Base-by-base conservation (phyloP, 306 rosid species). In the Malus orientalis region DNA sequence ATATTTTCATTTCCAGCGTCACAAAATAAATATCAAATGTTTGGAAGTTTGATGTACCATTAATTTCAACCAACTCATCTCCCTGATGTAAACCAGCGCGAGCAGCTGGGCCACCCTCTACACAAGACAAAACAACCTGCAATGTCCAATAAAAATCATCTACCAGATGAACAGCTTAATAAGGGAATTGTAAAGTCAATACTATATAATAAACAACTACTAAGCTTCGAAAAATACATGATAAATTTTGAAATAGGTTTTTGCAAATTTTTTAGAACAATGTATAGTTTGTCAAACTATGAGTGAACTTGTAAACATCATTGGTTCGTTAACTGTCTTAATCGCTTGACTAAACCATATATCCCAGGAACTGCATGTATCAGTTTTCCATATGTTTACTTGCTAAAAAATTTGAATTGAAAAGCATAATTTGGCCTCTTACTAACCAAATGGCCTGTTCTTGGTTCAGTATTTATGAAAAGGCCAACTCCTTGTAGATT, bases 11-110 rank as follows among this genome's bases (percentile, higher is more conserved):
- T 71, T 71, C 1, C 75, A 51, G 64, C 47, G 2, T 53, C 4
- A 20, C 22, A 53, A 71, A 47, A 40, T 14, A 70, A 69, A 32
- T 6, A 49, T 40, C 45, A 78, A 72, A 70, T 69, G 71, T 27
- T 79, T 76, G 19, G 20, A 61, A 36, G 27, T 27, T 11, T 69
- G 57, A 66, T 15, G n/a, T 74, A 95, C 98, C 98, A 65, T 95
- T 89, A 77, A 95, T 95, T 85, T 95, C 97, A 42, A 95, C 86
- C 85, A 95, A 80, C 85, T 95, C 91, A 77, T 95, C 98, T 84
- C 98, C 98, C 76, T 90, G 88, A 71, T 84, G 98, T 80, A 95
- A 84, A 73, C 97, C 97, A 70, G 97, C 95, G 58, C 98, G 97
- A 78, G 95, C 91, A 81, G 97, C 98, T 9, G 98, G 98, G 84